phyloP scores from a whole-genome alignment of 257 asterid genomes.

The Jacaranda copaia region DNA sequence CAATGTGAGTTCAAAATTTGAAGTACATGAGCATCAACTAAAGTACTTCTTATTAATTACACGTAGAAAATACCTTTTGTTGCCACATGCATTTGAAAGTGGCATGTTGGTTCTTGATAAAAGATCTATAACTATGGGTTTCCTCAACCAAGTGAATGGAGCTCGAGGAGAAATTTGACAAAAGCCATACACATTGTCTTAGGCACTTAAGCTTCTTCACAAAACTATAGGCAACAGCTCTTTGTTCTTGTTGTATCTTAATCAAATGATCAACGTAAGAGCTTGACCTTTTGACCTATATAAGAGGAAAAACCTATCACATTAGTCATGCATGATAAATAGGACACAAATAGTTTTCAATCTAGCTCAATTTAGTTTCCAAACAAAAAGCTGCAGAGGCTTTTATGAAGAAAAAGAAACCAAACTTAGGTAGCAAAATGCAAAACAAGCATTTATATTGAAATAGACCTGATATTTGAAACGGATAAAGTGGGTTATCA shows the following conservation, averaged over 20 bases:
- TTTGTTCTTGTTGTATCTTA: slow-evolving; percentile 93
- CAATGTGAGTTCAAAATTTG: slow-evolving; percentile 17
- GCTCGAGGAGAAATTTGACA: slow-evolving; percentile 62
- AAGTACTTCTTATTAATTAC: neutral
- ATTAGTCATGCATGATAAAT: slow-evolving; percentile 14
- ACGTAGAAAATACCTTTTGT: slow-evolving; percentile 69
- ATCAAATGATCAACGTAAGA: slow-evolving; percentile 83
- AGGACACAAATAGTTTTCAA: neutral
- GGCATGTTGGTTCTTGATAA: slow-evolving; percentile 55
- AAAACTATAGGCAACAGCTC: slow-evolving; percentile 70
- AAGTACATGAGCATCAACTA: slow-evolving; percentile 11
- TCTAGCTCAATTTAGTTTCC: neutral
- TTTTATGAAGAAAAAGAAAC: too few relatives aligned
- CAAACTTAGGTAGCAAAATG: too few relatives aligned
- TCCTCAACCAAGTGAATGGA: slow-evolving; percentile 36
- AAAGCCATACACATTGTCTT: slow-evolving; percentile 66
- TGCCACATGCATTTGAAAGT: slow-evolving; percentile 83
- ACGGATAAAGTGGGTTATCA: too few relatives aligned
- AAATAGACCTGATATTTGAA: too few relatives aligned
- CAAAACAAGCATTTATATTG: too few relatives aligned
- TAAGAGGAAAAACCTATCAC: slow-evolving; percentile 20
- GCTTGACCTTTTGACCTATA: slow-evolving; percentile 70
- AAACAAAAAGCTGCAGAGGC: neutral
- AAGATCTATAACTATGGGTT: slow-evolving; percentile 32
- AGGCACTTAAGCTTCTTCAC: slow-evolving; percentile 60